Percentiles rank a stretch among this genome's conserved stretches.
Evolutionary conservation across 2,329 filamentous ascomycete species (phyloP).

Genomic region (Alternaria sp.): DNA sequence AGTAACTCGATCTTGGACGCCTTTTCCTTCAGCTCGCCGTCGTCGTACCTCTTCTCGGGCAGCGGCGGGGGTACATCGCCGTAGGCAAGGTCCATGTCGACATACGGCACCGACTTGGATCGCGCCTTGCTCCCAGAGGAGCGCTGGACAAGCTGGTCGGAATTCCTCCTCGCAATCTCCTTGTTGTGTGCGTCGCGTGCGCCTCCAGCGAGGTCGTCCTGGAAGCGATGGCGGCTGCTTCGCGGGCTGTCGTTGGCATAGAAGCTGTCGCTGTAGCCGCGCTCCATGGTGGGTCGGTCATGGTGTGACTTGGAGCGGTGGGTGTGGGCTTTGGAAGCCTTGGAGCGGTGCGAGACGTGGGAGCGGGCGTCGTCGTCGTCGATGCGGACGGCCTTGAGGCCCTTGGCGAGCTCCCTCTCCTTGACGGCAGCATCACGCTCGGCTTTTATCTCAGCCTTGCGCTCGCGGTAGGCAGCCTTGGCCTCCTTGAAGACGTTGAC

Average conservation of each 20-base stretch:
- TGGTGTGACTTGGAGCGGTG: conserved; percentile 40
- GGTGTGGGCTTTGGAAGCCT: conserved; percentile 33
- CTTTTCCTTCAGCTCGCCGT: conserved; percentile 70
- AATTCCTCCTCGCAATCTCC: conserved; percentile 56
- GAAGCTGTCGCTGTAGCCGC: conserved; percentile 58
- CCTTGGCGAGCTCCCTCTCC: conserved; percentile 67
- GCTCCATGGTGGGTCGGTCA: conserved; percentile 52
- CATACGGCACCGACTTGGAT: conserved; percentile 42
- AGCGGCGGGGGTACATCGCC: conserved; percentile 80
- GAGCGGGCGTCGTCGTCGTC: conserved; percentile 52
- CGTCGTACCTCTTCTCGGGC: conserved; percentile 58
- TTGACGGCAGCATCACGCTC: conserved; percentile 68
- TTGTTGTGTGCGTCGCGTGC: conserved; percentile 44
- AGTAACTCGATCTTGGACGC: conserved; percentile 78
- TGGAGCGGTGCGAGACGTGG: conserved; percentile 41
- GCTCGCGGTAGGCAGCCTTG: conserved; percentile 84
- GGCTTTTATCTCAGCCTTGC: conserved; percentile 81
- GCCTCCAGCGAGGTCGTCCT: conserved; percentile 38
- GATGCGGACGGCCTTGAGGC: conserved; percentile 60
- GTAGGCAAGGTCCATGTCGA: conserved; percentile 94
- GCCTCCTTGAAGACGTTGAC: conserved; percentile 92
- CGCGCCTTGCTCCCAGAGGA: conserved; percentile 36
- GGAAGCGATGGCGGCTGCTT: conserved; percentile 39
- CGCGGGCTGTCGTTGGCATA: conserved; percentile 51
- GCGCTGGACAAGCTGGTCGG: conserved; percentile 45